Evolutionary conservation across 2,329 filamentous ascomycete genomes (phyloP).

Genomic region (Periconia sp.): DNA sequence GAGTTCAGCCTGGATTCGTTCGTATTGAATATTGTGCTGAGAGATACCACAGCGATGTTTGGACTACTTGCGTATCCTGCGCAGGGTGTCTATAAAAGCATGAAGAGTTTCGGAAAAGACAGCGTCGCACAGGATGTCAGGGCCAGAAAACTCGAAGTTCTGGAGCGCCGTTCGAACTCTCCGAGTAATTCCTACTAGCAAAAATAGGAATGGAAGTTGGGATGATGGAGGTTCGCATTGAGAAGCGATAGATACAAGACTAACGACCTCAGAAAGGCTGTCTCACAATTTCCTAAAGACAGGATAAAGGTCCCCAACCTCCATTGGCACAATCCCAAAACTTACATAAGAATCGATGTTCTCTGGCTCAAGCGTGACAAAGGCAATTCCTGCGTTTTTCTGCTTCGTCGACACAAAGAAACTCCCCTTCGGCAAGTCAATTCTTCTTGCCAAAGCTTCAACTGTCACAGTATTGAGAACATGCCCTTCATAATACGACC

Average conservation of each 20-base stretch:
- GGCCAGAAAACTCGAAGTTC: neutral
- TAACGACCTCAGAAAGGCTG: no score
- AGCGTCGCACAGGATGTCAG: neutral
- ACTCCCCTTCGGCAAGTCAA: conserved; percentile 35
- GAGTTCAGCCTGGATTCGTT: neutral
- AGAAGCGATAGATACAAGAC: no score
- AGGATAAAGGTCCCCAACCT: conserved; percentile 38
- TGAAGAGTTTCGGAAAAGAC: neutral
- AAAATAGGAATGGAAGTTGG: no score
- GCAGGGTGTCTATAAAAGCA: conserved; percentile 14
- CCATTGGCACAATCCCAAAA: conserved; percentile 40
- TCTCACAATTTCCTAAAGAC: conserved; percentile 29
- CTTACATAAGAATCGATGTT: conserved; percentile 42
- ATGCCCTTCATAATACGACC: conserved; percentile 37
- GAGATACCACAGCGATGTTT: conserved; percentile 1
- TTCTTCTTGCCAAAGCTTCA: conserved; percentile 21
- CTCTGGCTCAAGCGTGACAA: conserved; percentile 43
- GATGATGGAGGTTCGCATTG: no score
- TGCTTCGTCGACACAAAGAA: conserved; percentile 38
- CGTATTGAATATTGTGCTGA: neutral
- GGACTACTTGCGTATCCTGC: conserved; percentile 18
- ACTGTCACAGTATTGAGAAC: conserved; percentile 37
- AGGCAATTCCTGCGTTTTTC: conserved; percentile 42
- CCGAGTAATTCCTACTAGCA: no score
- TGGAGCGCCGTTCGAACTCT: neutral